Conservation (phyloP, 177 flowering plant species). For the Vitis hybrid region DNA sequence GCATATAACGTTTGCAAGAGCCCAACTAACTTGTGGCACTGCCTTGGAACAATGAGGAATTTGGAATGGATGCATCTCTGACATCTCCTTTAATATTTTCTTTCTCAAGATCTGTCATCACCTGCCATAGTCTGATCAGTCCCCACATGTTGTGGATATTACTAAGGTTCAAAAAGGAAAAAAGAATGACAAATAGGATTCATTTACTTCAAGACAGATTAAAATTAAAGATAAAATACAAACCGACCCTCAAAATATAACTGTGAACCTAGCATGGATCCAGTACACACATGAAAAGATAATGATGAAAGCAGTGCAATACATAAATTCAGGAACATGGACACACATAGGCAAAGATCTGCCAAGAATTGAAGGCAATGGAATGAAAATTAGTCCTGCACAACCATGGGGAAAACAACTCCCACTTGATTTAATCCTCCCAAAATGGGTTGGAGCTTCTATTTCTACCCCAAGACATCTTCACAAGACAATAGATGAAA, state of each 20-base stretch:
- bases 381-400: neutral
- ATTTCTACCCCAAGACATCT: too few relatives aligned
- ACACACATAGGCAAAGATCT: neutral
- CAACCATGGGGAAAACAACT: too few relatives aligned
- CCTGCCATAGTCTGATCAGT: conserved; percentile 94
- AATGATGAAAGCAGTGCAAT: neutral
- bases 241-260: too few relatives aligned
- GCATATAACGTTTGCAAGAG: conserved; percentile 75
- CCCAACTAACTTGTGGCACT: conserved; percentile 83
- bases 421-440: too few relatives aligned
- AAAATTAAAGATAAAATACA: neutral
- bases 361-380: neutral
- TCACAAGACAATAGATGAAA: too few relatives aligned
- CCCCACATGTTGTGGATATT: conserved; percentile 26
- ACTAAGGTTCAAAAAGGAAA: neutral
- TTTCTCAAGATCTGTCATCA: conserved; percentile 85
- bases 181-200: neutral
- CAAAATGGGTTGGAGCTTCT: too few relatives aligned
- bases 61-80: conserved; percentile 44
- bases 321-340: neutral
- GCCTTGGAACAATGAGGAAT: conserved; percentile 14
- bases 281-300: neutral
- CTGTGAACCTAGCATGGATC: neutral
- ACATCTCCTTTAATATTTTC: conserved; percentile 51
- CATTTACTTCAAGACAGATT: neutral